Conservation (phyloP, 2,329 filamentous ascomycete genomes). For the Cytospora piceicola region DNA sequence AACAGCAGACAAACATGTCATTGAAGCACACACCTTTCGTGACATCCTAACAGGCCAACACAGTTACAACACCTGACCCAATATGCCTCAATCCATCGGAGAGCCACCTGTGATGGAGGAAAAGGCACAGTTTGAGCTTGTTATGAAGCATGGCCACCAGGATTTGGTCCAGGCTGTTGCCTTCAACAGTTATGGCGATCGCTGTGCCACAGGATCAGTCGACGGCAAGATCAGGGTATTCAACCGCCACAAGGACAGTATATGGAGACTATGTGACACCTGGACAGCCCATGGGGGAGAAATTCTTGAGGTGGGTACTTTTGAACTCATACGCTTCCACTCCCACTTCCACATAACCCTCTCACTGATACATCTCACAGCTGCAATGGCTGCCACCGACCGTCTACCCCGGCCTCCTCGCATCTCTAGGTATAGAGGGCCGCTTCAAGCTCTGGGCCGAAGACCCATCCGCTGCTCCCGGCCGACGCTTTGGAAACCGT, state of each 20-base stretch:
- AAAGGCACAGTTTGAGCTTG: conserved; percentile 56
- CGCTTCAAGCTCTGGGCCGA: conserved; percentile 93
- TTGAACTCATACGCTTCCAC: too few species aligned
- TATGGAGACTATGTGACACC: conserved; percentile 81
- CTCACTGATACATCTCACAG: conserved; percentile 48
- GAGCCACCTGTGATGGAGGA: conserved; percentile 46
- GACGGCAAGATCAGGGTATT: conserved; percentile 94
- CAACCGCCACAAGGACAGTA: conserved; percentile 76
- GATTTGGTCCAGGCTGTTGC: conserved; percentile 83
- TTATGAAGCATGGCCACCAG: conserved; percentile 74
- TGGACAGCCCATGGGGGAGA: conserved; percentile 92
- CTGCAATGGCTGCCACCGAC: conserved; percentile 93
- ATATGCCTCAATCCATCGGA: conserved; percentile 36
- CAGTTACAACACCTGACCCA: conserved; percentile 1
- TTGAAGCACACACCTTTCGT: neutral
- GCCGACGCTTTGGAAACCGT: conserved; percentile 78
- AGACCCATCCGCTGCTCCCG: conserved; percentile 78
- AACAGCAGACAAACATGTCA: neutral
- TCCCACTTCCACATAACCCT: conserved; percentile 5
- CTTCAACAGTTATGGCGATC: conserved; percentile 91
- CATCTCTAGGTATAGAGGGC: conserved; percentile 86
- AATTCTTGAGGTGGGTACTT: conserved; percentile 74
- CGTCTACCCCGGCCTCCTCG: conserved; percentile 82
- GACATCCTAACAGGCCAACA: neutral
- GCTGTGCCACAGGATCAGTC: conserved; percentile 87